Percentiles rank a stretch among this genome's conserved stretches.
phyloP scores from a whole-genome alignment of 495 filamentous ascomycete species.

The Apodospora peruviana region DNA sequence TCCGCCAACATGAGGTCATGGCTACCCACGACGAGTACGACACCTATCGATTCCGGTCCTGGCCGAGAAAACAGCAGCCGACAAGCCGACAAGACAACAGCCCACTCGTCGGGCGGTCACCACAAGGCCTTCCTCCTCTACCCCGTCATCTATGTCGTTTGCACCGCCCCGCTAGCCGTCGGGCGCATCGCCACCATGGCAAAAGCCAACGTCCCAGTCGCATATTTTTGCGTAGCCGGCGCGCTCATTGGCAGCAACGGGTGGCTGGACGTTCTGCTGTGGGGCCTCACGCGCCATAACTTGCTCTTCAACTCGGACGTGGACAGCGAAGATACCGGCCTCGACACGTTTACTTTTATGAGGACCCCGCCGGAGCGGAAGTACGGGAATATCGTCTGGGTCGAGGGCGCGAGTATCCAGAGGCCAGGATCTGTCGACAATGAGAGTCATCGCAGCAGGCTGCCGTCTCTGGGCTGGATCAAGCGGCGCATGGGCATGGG shows the following conservation, averaged over 20 bases:
- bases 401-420: conserved; percentile 24
- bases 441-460: background rate
- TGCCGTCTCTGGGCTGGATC: no score
- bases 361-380: conserved; percentile 30
- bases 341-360: conserved; percentile 47
- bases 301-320: conserved; percentile 41
- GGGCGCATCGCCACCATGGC: conserved; percentile 63
- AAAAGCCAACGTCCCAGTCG: conserved; percentile 44
- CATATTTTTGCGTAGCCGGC: conserved; percentile 66
- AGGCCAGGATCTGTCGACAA: background rate
- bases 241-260: conserved; percentile 68
- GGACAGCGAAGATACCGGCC: conserved; percentile 34
- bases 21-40: background rate
- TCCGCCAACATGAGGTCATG: background rate
- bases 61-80: conserved; percentile 5
- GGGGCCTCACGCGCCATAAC: conserved; percentile 59
- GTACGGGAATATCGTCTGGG: conserved; percentile 42
- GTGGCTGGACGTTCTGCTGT: conserved; percentile 67
- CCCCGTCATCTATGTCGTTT: conserved; percentile 65
- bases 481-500: no score
- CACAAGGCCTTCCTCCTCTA: conserved; percentile 70
- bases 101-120: conserved; percentile 30
- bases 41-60: background rate
- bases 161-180: conserved; percentile 65
- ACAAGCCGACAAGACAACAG: background rate